Percentiles rank a stretch among this genome's conserved stretches.
Evolutionary conservation across 768 basidiomycete genomes (phyloP).

Genomic region (Roridomyces roridus): DNA sequence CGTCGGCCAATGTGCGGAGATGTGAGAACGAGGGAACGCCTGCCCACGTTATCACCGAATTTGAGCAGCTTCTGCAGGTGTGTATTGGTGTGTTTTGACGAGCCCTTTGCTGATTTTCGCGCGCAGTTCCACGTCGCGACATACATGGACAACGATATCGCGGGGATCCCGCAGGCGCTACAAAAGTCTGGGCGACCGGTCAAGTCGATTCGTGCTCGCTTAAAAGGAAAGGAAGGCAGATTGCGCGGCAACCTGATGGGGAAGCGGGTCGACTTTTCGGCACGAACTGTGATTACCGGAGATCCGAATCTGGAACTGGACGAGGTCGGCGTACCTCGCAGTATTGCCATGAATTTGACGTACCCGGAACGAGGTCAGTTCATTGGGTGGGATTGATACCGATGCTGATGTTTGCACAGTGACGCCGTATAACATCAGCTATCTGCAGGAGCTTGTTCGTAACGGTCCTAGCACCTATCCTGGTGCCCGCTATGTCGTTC

Average conservation of each 20-base stretch:
- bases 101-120: not conserved
- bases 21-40: slow-evolving; percentile 98
- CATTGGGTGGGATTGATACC: not conserved
- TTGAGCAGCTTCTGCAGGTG: slow-evolving; percentile 95
- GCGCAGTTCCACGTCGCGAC: slow-evolving; percentile 95
- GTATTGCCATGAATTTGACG: slow-evolving; percentile 97
- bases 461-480: slow-evolving; percentile 96
- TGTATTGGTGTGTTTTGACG: slow-evolving; percentile 30
- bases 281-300: slow-evolving; percentile 98
- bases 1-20: slow-evolving; percentile 88
- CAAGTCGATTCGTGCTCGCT: slow-evolving; percentile 95
- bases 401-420: slow-evolving; percentile 51
- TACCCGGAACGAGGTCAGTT: slow-evolving; percentile 91
- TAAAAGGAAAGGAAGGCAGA: slow-evolving; percentile 99
- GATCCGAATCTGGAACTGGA: slow-evolving; percentile 97
- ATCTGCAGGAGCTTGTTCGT: slow-evolving; percentile 92
- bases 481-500: slow-evolving; percentile 94
- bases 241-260: slow-evolving; percentile 99
- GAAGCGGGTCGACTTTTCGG: slow-evolving; percentile 99
- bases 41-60: slow-evolving; percentile 93
- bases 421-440: slow-evolving; percentile 95
- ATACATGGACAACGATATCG: slow-evolving; percentile 99
- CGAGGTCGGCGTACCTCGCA: slow-evolving; percentile 94
- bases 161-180: slow-evolving; percentile 95
- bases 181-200: slow-evolving; percentile 98